Conservation (phyloP, 2,329 filamentous ascomycete species). For the Arthroderma sp. region DNA sequence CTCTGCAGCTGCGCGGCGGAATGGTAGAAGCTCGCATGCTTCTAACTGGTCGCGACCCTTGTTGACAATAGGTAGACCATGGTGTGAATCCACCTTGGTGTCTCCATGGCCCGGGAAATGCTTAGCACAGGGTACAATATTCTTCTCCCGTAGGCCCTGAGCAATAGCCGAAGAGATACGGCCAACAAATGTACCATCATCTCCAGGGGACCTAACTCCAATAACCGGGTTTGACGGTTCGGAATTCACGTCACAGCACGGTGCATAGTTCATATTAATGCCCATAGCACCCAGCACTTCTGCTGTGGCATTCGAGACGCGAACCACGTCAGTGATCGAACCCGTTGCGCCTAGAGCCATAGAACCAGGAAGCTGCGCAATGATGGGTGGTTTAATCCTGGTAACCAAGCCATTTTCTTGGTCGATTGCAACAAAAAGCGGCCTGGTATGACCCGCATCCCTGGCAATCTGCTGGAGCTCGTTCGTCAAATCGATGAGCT, state of each 20-base stretch:
- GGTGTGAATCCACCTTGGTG: constrained; percentile 33
- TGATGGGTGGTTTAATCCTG: constrained; percentile 28
- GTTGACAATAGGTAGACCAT: constrained; percentile 27
- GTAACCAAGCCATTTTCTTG: constrained; percentile 36
- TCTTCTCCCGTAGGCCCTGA: constrained; percentile 25
- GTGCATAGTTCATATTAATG: constrained; percentile 36
- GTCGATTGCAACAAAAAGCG: constrained; percentile 33
- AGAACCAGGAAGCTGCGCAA: constrained; percentile 29
- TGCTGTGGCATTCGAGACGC: constrained; percentile 27
- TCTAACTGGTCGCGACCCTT: constrained; percentile 28
- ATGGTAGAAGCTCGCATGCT: constrained; percentile 31
- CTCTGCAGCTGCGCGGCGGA: constrained; percentile 30
- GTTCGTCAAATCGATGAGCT: constrained; percentile 17
- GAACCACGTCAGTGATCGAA: constrained; percentile 22
- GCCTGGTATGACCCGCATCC: constrained; percentile 25
- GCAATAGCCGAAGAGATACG: constrained; percentile 28
- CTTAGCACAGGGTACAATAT: constrained; percentile 31
- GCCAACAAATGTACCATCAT: constrained; percentile 30
- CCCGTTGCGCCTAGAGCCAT: constrained; percentile 34
- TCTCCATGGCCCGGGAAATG: constrained; percentile 36
- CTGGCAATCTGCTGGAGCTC: constrained; percentile 28
- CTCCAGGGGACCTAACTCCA: constrained; percentile 30
- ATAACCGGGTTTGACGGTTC: constrained; percentile 33
- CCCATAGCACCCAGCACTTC: constrained; percentile 27
- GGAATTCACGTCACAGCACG: constrained; percentile 33